Evolutionary conservation across 345 rosid species (phyloP), one percentile per base, ranked within the genome.

Genomic region (Syzygium jambos): DNA sequence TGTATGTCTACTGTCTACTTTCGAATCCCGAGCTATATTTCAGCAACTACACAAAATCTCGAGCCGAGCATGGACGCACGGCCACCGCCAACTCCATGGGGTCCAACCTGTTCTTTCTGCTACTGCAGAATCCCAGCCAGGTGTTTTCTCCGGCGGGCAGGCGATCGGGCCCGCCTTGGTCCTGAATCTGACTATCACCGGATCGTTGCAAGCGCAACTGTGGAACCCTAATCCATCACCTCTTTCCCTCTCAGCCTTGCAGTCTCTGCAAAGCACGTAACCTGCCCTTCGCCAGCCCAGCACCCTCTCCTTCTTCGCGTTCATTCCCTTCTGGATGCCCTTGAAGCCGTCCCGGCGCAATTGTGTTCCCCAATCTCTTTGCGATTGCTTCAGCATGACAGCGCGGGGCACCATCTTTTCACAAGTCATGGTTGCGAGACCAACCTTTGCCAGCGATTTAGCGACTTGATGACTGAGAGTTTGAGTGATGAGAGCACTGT

Each of bases 71-170:
- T 17, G 46, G 46, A 68, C 46, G 46, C 46, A 34, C 0, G 25
- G 78, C 23, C 78, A 68, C 12, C 11, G 23, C 78, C 78, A 19
- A 68, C 46, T 34, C 41, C 78, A 65, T 11, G 41, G 22, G 21
- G 78, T 65, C 78, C 78, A 65, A 15, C 22, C 41, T 8, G 2
- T 15, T 29, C 11, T 9, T 29, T 7, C 78, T 9, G 41, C 78
- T 7, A 13, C 21, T 15, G 7, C 41, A 4, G 41, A 29, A 15
- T 29, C 41, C 41, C 0, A 5, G 41, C 41, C 22, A 5, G 21
- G 2, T 16, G 5, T 9, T 29, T 65, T 7, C 21, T 14, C 41
- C 0, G 7, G 41, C 22, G 41, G 41, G 41, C 11, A 30, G 78
- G 78, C 77, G 22, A 65, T 65, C 41, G 22, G 41, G 41, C 78